A percentile compares a stretch with the other conserved stretches of the same genome.
phyloP scores from a whole-genome alignment of 2,329 filamentous ascomycete species.

The Colletotrichum theobromicola region DNA sequence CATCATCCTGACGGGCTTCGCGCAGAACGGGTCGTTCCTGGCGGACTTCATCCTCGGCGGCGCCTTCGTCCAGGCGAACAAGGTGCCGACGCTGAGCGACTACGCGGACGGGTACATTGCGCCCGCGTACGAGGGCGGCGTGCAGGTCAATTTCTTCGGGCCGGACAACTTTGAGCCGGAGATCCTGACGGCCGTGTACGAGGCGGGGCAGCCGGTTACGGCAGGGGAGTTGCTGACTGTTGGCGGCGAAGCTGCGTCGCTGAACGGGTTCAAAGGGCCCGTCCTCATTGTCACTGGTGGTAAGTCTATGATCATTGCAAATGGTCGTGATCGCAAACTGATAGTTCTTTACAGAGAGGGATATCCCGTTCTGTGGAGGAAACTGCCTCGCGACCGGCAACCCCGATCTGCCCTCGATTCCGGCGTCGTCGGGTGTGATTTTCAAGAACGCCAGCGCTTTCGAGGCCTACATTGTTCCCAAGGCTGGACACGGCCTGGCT shows the following conservation, averaged over 20 bases:
- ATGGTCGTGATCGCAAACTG: neutral
- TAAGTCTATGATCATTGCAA: slow-evolving; percentile 25
- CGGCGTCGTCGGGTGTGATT: slow-evolving; percentile 41
- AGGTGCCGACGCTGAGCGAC: slow-evolving; percentile 28
- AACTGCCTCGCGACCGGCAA: slow-evolving; percentile 56
- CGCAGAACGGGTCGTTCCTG: slow-evolving; percentile 50
- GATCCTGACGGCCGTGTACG: slow-evolving; percentile 50
- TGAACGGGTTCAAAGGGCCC: slow-evolving; percentile 54
- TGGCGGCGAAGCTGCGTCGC: slow-evolving; percentile 36
- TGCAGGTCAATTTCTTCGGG: slow-evolving; percentile 58
- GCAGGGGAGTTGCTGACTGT: slow-evolving; percentile 65
- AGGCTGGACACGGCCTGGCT: slow-evolving; percentile 57
- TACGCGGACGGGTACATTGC: slow-evolving; percentile 60
- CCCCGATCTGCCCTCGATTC: slow-evolving; percentile 44
- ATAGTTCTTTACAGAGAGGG: slow-evolving; percentile 36
- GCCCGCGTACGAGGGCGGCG: slow-evolving; percentile 46
- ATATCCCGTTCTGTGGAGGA: slow-evolving; percentile 66
- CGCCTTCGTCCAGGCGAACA: slow-evolving; percentile 51
- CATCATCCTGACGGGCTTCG: slow-evolving; percentile 66
- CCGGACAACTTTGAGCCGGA: slow-evolving; percentile 60
- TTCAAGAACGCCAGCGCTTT: slow-evolving; percentile 55
- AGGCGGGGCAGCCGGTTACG: slow-evolving; percentile 60
- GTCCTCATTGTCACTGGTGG: slow-evolving; percentile 65
- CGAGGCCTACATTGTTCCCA: slow-evolving; percentile 57
- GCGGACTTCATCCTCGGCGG: slow-evolving; percentile 46